A percentile compares a stretch with the other conserved stretches of the same genome.
phyloP scores from a whole-genome alignment of 2,329 filamentous ascomycete genomes.

The Botrytis porri region DNA sequence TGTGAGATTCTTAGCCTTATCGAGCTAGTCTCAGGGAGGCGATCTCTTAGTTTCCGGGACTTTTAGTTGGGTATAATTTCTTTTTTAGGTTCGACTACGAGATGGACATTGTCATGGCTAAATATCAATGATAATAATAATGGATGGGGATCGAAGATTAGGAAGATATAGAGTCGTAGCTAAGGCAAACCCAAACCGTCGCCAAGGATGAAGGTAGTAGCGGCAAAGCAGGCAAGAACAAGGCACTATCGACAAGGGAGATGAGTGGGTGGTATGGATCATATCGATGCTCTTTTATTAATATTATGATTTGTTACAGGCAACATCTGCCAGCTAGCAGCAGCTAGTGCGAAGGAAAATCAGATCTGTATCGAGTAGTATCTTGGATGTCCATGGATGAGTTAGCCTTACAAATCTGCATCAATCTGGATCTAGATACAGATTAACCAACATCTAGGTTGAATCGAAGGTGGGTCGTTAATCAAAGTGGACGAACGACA shows the following conservation, averaged over 20 bases:
- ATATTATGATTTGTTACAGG: neutral
- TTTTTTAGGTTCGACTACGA: slow-evolving; percentile 8
- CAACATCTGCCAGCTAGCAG: neutral
- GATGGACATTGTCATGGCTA: neutral
- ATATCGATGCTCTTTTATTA: neutral
- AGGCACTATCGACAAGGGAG: neutral
- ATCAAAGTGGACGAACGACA: slow-evolving; percentile 2
- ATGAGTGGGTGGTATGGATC: neutral
- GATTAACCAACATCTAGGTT: slow-evolving; percentile 4
- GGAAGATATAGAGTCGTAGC: slow-evolving; percentile 4
- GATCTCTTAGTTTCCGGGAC: slow-evolving; percentile 8
- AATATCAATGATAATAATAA: neutral
- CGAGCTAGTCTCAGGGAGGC: neutral
- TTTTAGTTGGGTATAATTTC: neutral
- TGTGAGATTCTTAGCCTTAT: neutral
- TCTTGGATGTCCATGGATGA: neutral
- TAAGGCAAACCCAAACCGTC: slow-evolving; percentile 10
- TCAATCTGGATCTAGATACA: slow-evolving; percentile 3
- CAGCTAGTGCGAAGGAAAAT: neutral
- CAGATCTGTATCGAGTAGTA: neutral
- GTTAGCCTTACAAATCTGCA: neutral
- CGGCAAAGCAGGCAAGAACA: slow-evolving; percentile 4
- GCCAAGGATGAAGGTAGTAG: slow-evolving; percentile 4
- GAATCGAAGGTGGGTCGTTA: slow-evolving; percentile 10
- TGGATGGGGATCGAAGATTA: neutral